Evolutionary conservation across 352 stramenopile genomes (phyloP).

Genomic region (Globisporangium yorkense): DNA sequence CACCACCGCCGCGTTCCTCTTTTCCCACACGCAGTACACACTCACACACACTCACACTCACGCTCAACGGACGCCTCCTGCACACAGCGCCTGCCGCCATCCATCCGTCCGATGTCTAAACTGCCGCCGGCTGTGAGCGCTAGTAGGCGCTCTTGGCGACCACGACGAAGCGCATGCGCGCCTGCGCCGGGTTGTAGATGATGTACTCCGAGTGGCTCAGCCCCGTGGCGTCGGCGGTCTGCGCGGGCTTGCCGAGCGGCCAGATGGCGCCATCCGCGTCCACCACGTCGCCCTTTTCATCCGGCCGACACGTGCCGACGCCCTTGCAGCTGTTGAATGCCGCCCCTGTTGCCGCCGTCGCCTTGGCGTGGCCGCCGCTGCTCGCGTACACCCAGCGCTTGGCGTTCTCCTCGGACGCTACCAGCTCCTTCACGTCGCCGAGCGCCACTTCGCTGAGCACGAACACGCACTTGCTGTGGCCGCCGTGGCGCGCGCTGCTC

Average conservation of each 20-base stretch:
- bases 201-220: conserved; percentile 83
- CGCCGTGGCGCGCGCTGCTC: conserved; percentile 24
- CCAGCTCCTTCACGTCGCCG: conserved; percentile 56
- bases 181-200: conserved; percentile 77
- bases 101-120: conserved; percentile 2
- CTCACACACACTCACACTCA: conserved; percentile 5
- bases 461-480: conserved; percentile 46
- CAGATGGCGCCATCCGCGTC: conserved; percentile 53
- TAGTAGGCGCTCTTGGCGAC: conserved; percentile 39
- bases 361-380: conserved; percentile 30
- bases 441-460: conserved; percentile 64
- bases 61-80: not conserved
- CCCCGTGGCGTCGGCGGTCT: conserved; percentile 43
- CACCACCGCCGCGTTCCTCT: not conserved
- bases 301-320: conserved; percentile 51
- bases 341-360: conserved; percentile 6
- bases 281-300: conserved; percentile 42
- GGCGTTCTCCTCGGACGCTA: conserved; percentile 43
- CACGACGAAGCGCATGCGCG: conserved; percentile 81
- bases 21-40: conserved; percentile 10
- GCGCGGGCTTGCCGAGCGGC: conserved; percentile 56
- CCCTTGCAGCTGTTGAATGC: conserved; percentile 63
- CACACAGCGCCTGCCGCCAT: not conserved
- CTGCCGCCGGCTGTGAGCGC: not conserved
- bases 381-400: conserved; percentile 41